Conservation (phyloP, 1,139 yeast genomes). For the Taiozyma onychis region DNA sequence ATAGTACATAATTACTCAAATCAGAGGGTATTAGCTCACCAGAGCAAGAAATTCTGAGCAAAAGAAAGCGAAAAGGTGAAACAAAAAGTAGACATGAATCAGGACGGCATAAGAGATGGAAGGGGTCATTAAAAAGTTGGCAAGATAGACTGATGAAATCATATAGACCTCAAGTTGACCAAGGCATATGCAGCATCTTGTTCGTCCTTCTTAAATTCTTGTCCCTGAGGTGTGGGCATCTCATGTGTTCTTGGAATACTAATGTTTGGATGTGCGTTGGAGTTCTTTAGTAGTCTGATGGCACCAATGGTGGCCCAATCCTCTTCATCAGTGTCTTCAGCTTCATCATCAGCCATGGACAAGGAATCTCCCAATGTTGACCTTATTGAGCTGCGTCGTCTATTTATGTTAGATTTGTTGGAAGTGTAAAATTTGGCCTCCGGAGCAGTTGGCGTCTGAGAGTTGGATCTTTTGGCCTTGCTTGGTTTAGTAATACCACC, state of each 20-base stretch:
- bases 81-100: not conserved
- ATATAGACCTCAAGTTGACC: slow-evolving; percentile 47
- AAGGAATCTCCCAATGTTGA: slow-evolving; percentile 17
- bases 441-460: slow-evolving; percentile 24
- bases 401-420: slow-evolving; percentile 12
- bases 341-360: slow-evolving; percentile 9
- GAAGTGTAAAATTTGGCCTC: slow-evolving; percentile 15
- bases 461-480: slow-evolving; percentile 21
- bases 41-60: not conserved
- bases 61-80: not conserved
- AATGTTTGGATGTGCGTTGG: slow-evolving; percentile 1
- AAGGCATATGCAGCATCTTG: slow-evolving; percentile 57
- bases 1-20: not conserved
- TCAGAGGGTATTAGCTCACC: not conserved
- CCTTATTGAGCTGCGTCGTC: slow-evolving; percentile 24
- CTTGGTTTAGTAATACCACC: slow-evolving; percentile 24
- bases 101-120: not conserved
- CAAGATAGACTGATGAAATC: not conserved
- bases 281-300: slow-evolving; percentile 41
- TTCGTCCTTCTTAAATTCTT: slow-evolving; percentile 27
- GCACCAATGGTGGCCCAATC: slow-evolving; percentile 94
- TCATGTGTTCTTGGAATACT: slow-evolving; percentile 6
- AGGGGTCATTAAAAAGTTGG: not conserved
- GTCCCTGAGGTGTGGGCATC: slow-evolving; percentile 1
- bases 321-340: slow-evolving; percentile 77